Conservation (phyloP, 2,329 filamentous ascomycete species). For the Cucurbitaria berberidis region DNA sequence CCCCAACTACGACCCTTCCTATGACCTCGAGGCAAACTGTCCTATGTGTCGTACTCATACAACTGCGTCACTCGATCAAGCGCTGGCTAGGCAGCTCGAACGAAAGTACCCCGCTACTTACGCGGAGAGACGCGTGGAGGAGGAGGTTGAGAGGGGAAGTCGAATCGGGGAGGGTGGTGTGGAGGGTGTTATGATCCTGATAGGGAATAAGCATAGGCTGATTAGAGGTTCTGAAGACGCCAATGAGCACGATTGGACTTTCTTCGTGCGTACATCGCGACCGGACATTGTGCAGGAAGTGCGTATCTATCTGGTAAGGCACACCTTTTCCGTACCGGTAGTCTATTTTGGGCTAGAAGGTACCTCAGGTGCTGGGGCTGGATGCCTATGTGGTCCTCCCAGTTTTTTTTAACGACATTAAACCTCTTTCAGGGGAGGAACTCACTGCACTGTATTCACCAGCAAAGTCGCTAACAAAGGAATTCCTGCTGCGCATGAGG, state of each 20-base stretch:
- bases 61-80: slow-evolving; percentile 38
- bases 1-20: slow-evolving; percentile 35
- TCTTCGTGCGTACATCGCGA: slow-evolving; percentile 53
- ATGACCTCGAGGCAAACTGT: slow-evolving; percentile 50
- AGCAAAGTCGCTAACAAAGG: too few relatives aligned
- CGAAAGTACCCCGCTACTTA: slow-evolving; percentile 47
- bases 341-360: slow-evolving; percentile 14
- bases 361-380: too few relatives aligned
- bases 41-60: slow-evolving; percentile 56
- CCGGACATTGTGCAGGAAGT: slow-evolving; percentile 55
- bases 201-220: slow-evolving; percentile 52
- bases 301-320: slow-evolving; percentile 40
- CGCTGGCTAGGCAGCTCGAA: slow-evolving; percentile 35
- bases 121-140: slow-evolving; percentile 45
- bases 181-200: slow-evolving; percentile 52
- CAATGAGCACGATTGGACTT: slow-evolving; percentile 55
- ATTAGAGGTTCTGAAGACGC: slow-evolving; percentile 24
- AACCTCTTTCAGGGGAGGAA: too few relatives aligned
- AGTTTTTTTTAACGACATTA: too few relatives aligned
- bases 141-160: slow-evolving; percentile 33
- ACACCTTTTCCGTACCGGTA: background rate
- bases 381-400: background rate
- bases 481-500: too few relatives aligned
- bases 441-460: too few relatives aligned
- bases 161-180: slow-evolving; percentile 34